phyloP scores from a whole-genome alignment of 495 filamentous ascomycete genomes.

The Thermothielavioides terrestris region DNA sequence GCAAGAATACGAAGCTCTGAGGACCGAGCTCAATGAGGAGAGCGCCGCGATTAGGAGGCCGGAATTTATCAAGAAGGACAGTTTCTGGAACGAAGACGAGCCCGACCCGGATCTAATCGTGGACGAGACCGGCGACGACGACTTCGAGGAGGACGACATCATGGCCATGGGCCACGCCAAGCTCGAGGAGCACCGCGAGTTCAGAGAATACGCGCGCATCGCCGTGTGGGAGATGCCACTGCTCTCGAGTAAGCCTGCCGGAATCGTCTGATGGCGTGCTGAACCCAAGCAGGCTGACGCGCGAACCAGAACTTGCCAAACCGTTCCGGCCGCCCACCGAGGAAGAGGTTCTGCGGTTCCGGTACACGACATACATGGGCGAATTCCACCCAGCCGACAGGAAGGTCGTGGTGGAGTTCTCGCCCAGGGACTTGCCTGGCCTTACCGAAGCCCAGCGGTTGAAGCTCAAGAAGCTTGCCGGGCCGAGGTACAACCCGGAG shows the following conservation, averaged over 20 bases:
- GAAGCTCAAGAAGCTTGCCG: constrained; percentile 83
- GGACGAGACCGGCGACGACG: constrained; percentile 33
- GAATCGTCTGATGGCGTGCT: background rate
- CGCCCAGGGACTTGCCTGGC: constrained; percentile 50
- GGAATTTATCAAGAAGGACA: constrained; percentile 5
- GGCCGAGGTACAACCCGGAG: constrained; percentile 82
- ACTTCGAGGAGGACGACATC: constrained; percentile 67
- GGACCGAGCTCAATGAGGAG: constrained; percentile 1
- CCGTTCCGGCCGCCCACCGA: constrained; percentile 64
- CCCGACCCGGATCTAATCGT: constrained; percentile 33
- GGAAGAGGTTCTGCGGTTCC: constrained; percentile 70
- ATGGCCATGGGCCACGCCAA: constrained; percentile 71
- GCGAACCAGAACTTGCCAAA: constrained; percentile 60
- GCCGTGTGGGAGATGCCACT: constrained; percentile 95
- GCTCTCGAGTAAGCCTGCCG: constrained; percentile 60
- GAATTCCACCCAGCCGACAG: constrained; percentile 83
- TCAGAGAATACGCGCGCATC: constrained; percentile 78
- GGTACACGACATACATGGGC: constrained; percentile 96
- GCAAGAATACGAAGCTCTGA: constrained; percentile 7
- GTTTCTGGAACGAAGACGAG: constrained; percentile 38
- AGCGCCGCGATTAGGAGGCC: constrained; percentile 4
- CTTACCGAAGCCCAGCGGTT: constrained; percentile 57
- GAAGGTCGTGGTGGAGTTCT: constrained; percentile 91
- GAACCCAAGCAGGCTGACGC: background rate
- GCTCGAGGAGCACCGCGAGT: constrained; percentile 81